These are phyloP conservation scores for Hamigera avellanea DNA, from an alignment of 495 filamentous ascomycete species.

Conservation along the genomic window DNA sequence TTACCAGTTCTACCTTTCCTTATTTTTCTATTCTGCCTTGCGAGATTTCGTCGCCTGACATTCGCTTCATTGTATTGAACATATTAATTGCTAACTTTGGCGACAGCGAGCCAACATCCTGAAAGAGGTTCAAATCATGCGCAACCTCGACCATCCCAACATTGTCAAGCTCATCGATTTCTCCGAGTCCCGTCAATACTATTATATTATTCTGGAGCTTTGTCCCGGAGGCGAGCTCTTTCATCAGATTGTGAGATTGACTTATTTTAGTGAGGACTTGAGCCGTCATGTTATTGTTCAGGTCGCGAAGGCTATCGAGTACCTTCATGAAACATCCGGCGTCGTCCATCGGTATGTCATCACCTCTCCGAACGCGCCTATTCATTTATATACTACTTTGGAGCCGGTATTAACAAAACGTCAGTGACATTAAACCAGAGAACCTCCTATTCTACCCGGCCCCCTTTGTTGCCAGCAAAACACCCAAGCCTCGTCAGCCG, in stretches of 20 bases:
- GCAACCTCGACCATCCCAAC: constrained; percentile 87
- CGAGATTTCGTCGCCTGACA: constrained; percentile 2
- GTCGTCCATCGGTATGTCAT: constrained; percentile 88
- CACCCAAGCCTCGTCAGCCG: constrained; percentile 62
- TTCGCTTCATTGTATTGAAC: not conserved
- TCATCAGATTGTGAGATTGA: constrained; percentile 96
- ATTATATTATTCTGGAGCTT: constrained; percentile 93
- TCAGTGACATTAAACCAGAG: constrained; percentile 95
- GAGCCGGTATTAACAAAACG: not conserved
- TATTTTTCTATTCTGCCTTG: too few species aligned
- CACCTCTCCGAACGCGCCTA: not conserved
- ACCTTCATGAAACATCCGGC: constrained; percentile 87
- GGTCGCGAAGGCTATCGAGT: constrained; percentile 86
- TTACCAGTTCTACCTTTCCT: too few species aligned
- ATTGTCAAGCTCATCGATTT: constrained; percentile 90
- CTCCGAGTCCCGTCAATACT: constrained; percentile 86
- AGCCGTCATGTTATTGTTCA: constrained; percentile 90
- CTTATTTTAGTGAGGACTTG: constrained; percentile 94
- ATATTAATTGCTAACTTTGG: not conserved
- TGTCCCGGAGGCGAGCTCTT: constrained; percentile 94
- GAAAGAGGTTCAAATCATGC: constrained; percentile 99
- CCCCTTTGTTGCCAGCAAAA: constrained; percentile 67
- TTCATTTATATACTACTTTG: constrained; percentile 13
- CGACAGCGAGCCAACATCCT: constrained; percentile 85
- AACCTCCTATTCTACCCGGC: constrained; percentile 89